A percentile compares a stretch with the other conserved stretches of the same genome.
These are phyloP conservation scores for Rhazya stricta DNA, from an alignment of 257 asterid species.

Conservation along the genomic window DNA sequence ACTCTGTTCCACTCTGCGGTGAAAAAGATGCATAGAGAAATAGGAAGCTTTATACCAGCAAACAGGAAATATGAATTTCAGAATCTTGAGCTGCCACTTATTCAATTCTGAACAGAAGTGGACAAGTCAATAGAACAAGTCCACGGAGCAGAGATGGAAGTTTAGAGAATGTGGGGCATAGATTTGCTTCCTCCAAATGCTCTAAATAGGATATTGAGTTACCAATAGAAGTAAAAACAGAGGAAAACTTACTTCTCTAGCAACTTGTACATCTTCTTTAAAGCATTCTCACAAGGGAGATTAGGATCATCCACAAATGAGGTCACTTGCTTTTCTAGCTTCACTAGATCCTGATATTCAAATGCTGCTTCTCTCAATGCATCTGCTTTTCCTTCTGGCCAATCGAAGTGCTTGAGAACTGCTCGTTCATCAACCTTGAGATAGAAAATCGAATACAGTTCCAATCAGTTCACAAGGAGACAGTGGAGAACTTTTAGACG, in stretches of 20 bases:
- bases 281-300: constrained; percentile 83
- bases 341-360: constrained; percentile 83
- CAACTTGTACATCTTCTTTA: constrained; percentile 88
- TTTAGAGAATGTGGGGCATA: not conserved
- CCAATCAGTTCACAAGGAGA: not conserved
- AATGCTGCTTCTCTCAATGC: constrained; percentile 91
- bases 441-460: not conserved
- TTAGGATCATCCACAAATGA: constrained; percentile 68
- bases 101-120: not conserved
- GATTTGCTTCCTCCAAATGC: not conserved
- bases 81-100: not conserved
- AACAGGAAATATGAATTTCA: not conserved
- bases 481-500: not conserved
- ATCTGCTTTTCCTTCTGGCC: constrained; percentile 99
- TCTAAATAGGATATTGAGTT: not conserved
- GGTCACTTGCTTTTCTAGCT: constrained; percentile 78
- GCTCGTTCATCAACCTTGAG: constrained; percentile 96
- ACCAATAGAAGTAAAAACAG: not conserved
- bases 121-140: not conserved
- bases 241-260: constrained; percentile 83
- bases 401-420: constrained; percentile 90
- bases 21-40: not conserved
- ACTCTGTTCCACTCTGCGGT: constrained; percentile 76
- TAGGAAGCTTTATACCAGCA: not conserved
- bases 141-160: not conserved